These are phyloP conservation scores for Vinca minor DNA, from an alignment of 257 asterid species.

Conservation along the genomic window DNA sequence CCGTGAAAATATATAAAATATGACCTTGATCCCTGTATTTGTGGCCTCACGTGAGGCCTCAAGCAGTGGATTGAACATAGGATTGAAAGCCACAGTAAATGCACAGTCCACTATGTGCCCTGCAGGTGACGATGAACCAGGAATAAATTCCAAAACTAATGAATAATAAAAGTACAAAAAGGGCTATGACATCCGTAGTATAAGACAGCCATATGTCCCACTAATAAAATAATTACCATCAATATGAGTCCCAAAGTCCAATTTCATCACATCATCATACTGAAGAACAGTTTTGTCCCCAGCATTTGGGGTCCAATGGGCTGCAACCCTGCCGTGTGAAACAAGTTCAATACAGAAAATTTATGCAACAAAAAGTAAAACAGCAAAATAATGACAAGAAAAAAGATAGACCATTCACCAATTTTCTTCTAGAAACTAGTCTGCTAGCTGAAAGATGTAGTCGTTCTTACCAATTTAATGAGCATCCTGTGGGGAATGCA, in stretches of 20 bases:
- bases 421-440: background rate
- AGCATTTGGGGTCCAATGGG: slow-evolving; percentile 97
- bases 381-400: background rate
- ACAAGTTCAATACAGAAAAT: background rate
- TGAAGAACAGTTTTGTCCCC: slow-evolving; percentile 97
- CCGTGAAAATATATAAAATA: slow-evolving; percentile 1
- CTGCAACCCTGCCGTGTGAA: slow-evolving; percentile 76
- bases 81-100: slow-evolving; percentile 92
- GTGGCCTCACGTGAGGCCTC: slow-evolving; percentile 99
- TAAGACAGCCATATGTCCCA: background rate
- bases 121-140: slow-evolving; percentile 23
- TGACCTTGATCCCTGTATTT: slow-evolving; percentile 87
- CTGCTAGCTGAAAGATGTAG: background rate
- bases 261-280: slow-evolving; percentile 95
- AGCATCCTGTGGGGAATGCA: slow-evolving; percentile 99
- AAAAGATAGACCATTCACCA: background rate
- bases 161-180: background rate
- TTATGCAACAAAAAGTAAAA: background rate
- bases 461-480: slow-evolving; percentile 65
- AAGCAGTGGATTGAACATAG: slow-evolving; percentile 87
- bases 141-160: background rate
- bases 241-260: slow-evolving; percentile 96
- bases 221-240: slow-evolving; percentile 50
- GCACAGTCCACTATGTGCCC: slow-evolving; percentile 97
- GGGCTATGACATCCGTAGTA: background rate